phyloP scores from a whole-genome alignment of 352 stramenopile species.

The Aphanomyces euteiches region DNA sequence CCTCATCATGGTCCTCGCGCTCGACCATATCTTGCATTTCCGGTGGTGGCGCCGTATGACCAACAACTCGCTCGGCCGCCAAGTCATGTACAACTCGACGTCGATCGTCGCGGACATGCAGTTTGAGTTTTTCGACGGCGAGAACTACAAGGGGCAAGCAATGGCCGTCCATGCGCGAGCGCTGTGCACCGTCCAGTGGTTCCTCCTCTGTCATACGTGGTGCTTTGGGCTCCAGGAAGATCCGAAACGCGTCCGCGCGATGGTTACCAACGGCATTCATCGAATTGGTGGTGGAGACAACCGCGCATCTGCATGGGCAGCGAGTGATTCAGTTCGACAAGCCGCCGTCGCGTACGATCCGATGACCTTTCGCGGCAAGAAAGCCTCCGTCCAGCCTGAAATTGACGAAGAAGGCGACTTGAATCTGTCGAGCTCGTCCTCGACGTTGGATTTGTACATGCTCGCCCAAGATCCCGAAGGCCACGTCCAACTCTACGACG shows the following conservation, averaged over 20 bases:
- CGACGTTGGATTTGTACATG: no score
- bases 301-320: no score
- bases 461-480: no score
- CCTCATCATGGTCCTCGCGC: not conserved
- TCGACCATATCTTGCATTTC: slow-evolving; percentile 10
- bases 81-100: slow-evolving; percentile 19
- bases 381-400: no score
- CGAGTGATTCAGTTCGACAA: no score
- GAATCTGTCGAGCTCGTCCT: no score
- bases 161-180: not conserved
- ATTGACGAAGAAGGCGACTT: no score
- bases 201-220: slow-evolving; percentile 2
- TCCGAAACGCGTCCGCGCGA: not conserved
- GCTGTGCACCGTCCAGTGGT: slow-evolving; percentile 25
- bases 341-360: no score
- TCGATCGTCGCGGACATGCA: slow-evolving; percentile 9
- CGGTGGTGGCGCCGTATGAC: not conserved
- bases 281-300: no score
- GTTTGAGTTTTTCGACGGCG: not conserved
- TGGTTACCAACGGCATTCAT: not conserved
- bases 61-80: slow-evolving; percentile 3
- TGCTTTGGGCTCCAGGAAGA: slow-evolving; percentile 19
- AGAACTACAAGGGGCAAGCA: not conserved
- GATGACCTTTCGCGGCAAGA: no score
- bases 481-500: no score